Evolutionary conservation across 768 basidiomycete genomes (phyloP).

Genomic region (Mycena haematopus): DNA sequence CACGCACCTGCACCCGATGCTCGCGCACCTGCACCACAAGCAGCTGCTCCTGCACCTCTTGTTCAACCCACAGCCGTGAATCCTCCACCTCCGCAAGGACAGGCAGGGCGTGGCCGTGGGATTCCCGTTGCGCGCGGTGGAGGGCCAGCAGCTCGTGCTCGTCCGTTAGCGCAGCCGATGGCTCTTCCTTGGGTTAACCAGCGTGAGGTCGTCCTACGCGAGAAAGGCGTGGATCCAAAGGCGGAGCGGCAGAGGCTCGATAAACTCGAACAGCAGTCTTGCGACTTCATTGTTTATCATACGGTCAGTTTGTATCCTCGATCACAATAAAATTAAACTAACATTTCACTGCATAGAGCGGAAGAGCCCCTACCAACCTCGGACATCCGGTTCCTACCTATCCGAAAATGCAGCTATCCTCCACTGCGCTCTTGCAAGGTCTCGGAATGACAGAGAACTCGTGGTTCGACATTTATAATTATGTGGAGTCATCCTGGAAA

Average conservation of each 20-base stretch:
- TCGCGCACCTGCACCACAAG: too few relatives aligned
- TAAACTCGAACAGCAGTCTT: background rate
- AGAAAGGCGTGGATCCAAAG: background rate
- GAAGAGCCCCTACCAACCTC: background rate
- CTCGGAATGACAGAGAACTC: background rate
- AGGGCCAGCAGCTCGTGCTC: background rate
- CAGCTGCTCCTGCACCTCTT: background rate
- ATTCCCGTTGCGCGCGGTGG: background rate
- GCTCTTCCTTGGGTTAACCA: background rate
- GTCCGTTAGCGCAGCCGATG: background rate
- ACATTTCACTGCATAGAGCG: background rate
- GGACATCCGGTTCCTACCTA: background rate
- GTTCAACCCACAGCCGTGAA: background rate
- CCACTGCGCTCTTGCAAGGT: background rate
- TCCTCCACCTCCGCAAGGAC: background rate
- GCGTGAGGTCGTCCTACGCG: background rate
- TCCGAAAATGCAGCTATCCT: background rate
- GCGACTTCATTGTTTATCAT: background rate
- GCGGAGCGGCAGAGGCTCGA: constrained; percentile 1
- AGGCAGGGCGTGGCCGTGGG: background rate
- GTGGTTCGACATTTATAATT: background rate
- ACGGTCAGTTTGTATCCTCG: background rate
- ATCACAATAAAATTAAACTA: background rate
- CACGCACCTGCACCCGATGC: background rate
- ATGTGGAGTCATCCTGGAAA: background rate